These are phyloP conservation scores for Oryza brachyantha DNA, from an alignment of 176 grass and related monocot genomes.

Conservation along the genomic window DNA sequence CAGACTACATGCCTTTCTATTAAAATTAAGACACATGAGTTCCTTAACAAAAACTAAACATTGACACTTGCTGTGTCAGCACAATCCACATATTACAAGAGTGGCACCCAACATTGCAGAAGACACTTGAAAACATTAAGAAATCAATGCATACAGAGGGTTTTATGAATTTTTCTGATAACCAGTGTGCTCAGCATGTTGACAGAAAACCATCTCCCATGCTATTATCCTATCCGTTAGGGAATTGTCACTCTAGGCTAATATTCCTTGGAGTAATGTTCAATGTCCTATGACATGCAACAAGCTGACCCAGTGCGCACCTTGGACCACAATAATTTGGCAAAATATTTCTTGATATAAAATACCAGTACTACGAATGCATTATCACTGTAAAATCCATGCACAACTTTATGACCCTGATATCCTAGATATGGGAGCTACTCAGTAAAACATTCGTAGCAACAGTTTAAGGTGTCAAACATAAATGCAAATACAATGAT, in stretches of 20 bases:
- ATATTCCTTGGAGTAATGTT: not conserved
- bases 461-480: not conserved
- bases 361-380: not conserved
- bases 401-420: not conserved
- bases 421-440: not conserved
- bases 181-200: not conserved
- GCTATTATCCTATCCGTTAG: not conserved
- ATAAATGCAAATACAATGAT: not conserved
- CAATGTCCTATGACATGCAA: not conserved
- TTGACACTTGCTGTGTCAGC: not conserved
- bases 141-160: not conserved
- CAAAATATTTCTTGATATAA: not conserved
- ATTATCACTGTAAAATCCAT: not conserved
- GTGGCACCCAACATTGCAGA: not conserved
- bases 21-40: not conserved
- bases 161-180: not conserved
- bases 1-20: not conserved
- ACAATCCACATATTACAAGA: not conserved
- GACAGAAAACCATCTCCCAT: not conserved
- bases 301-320: not conserved
- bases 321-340: not conserved
- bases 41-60: not conserved
- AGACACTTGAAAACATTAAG: not conserved
- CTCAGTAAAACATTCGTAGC: not conserved
- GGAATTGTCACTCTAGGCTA: not conserved